A percentile compares a stretch with the other conserved stretches of the same genome.
Evolutionary conservation across 73 alveolate genomes (phyloP).

Genomic region (Symbiodinium pilosum): DNA sequence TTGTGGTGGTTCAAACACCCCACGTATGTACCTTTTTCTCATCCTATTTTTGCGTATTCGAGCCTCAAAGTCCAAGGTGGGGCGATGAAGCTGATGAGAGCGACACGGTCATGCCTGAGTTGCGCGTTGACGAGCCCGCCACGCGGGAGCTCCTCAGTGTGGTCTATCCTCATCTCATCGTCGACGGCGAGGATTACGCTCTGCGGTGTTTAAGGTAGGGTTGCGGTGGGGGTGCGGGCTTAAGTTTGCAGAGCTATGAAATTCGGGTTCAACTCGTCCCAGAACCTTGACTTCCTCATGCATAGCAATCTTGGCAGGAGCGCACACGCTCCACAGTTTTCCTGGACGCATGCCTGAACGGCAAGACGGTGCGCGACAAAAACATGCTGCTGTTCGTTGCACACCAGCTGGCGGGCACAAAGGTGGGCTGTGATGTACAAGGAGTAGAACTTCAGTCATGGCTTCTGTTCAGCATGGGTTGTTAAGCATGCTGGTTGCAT

Average conservation of each 20-base stretch:
- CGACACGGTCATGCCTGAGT: neutral
- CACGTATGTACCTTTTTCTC: no score
- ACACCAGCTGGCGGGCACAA: neutral
- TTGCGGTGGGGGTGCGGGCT: no score
- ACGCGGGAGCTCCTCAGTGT: neutral
- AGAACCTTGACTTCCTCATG: no score
- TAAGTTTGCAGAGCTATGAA: no score
- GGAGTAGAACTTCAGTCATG: no score
- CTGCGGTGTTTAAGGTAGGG: no score
- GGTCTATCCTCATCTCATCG: neutral
- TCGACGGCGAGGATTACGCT: neutral
- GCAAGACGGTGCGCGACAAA: neutral
- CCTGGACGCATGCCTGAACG: neutral
- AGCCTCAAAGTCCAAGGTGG: neutral
- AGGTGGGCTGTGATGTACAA: no score
- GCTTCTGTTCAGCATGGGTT: no score
- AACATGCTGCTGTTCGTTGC: neutral
- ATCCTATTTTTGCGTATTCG: no score
- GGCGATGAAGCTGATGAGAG: neutral
- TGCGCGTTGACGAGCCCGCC: neutral
- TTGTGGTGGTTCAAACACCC: neutral
- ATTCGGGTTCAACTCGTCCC: no score
- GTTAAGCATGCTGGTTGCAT: no score
- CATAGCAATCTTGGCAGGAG: no score
- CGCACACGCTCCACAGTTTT: neutral